These are phyloP conservation scores for Lasiodiplodia sp. DNA, from an alignment of 2,329 filamentous ascomycete genomes.

Conservation along the genomic window DNA sequence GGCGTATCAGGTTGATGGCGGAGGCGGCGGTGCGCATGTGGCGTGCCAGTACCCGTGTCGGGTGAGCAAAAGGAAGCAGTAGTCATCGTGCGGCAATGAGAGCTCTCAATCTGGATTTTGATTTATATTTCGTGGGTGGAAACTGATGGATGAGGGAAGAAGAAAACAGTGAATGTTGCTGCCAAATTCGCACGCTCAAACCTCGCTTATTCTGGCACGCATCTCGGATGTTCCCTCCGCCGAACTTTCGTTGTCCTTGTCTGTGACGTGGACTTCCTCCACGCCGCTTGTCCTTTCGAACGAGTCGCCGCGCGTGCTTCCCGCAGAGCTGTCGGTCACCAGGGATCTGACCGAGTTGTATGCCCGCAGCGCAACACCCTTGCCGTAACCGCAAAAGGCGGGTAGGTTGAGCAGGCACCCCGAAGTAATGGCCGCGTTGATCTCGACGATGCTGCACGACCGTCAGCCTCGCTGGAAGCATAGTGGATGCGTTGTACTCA, in stretches of 20 bases:
- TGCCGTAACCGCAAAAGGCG: constrained; percentile 7
- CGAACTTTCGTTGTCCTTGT: background rate
- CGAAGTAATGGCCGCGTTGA: constrained; percentile 13
- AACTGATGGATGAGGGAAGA: background rate
- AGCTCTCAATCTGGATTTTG: background rate
- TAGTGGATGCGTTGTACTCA: background rate
- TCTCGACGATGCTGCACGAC: constrained; percentile 1
- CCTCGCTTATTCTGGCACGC: background rate
- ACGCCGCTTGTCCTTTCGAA: background rate
- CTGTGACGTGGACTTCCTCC: background rate
- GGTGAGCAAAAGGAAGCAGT: background rate
- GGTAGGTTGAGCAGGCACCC: constrained; percentile 19
- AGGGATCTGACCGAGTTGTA: constrained; percentile 7
- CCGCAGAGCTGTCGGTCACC: background rate
- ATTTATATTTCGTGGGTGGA: background rate
- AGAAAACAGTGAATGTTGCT: background rate
- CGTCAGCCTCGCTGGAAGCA: background rate
- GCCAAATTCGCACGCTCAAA: background rate
- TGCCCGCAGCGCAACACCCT: constrained; percentile 5
- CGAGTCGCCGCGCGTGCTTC: background rate
- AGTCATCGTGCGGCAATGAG: background rate
- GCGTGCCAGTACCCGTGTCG: constrained; percentile 2
- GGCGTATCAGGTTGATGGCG: constrained; percentile 37
- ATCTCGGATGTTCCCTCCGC: background rate
- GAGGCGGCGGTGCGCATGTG: background rate